Conservation (phyloP, 805 yeast species). For the Metschnikowia borealis region DNA sequence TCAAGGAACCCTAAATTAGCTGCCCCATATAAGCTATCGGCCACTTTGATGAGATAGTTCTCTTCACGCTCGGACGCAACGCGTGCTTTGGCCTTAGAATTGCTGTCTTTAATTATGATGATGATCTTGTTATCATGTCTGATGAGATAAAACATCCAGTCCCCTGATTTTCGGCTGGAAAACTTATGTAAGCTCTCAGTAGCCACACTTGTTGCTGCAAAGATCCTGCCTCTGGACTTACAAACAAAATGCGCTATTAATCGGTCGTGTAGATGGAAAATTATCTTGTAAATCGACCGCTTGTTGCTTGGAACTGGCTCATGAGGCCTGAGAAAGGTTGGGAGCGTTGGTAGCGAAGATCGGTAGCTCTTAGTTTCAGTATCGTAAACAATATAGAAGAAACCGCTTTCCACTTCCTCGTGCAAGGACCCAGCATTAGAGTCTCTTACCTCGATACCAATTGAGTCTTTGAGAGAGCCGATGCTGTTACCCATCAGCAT, state of each 20-base stretch:
- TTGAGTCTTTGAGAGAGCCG: slow-evolving; percentile 25
- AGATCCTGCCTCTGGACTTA: slow-evolving; percentile 22
- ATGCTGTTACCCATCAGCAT: slow-evolving; percentile 27
- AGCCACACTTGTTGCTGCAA: slow-evolving; percentile 17
- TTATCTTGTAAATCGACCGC: slow-evolving; percentile 3
- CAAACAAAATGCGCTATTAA: slow-evolving; percentile 28
- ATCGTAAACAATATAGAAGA: slow-evolving; percentile 36
- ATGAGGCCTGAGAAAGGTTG: slow-evolving; percentile 8
- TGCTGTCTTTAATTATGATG: slow-evolving; percentile 33
- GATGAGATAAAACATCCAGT: slow-evolving; percentile 42
- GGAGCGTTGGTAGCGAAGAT: slow-evolving; percentile 37
- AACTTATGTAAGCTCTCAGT: slow-evolving; percentile 41
- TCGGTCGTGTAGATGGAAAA: slow-evolving; percentile 38
- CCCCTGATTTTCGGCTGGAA: slow-evolving; percentile 32
- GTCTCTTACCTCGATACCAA: slow-evolving; percentile 15
- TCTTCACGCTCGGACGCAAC: slow-evolving; percentile 10
- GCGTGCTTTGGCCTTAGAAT: slow-evolving; percentile 18
- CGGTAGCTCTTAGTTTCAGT: slow-evolving; percentile 21
- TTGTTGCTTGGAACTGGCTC: background rate
- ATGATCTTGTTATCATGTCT: slow-evolving; percentile 27
- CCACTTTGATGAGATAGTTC: slow-evolving; percentile 13
- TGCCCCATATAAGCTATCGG: slow-evolving; percentile 27
- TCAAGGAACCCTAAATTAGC: slow-evolving; percentile 37
- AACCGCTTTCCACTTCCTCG: slow-evolving; percentile 28
- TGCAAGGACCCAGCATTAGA: slow-evolving; percentile 1